phyloP scores from a whole-genome alignment of 192 early-diverging fungal species.

The Dispira parvispora region DNA sequence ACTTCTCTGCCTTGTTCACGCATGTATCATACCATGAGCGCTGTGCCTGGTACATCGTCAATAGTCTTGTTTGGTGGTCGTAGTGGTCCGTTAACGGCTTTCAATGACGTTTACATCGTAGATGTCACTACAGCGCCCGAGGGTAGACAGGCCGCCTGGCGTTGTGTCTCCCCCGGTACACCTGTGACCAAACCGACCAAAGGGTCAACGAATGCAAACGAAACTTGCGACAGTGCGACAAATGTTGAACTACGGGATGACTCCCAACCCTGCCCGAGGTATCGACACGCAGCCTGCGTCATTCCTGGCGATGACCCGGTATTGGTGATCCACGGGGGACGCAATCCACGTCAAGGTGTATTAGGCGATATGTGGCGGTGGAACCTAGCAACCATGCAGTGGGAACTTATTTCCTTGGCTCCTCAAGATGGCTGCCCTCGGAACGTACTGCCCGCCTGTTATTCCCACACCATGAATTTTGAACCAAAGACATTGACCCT shows the following conservation, averaged over 20 bases:
- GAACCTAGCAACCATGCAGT: background rate
- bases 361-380: background rate
- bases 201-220: no score
- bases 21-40: background rate
- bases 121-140: background rate
- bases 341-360: background rate
- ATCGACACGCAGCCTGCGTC: constrained; percentile 1
- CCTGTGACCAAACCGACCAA: no score
- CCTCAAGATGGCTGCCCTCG: background rate
- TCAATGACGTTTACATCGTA: background rate
- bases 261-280: background rate
- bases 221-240: background rate
- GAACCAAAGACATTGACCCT: background rate
- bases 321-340: constrained; percentile 2
- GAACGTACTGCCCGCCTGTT: background rate
- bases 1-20: background rate
- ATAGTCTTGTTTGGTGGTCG: constrained; percentile 8
- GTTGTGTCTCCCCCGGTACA: no score
- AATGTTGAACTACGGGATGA: background rate
- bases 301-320: background rate
- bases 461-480: constrained; percentile 1
- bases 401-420: background rate
- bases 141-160: background rate
- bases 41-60: no score
- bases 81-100: background rate